These are phyloP conservation scores for Aspergillus panamensis DNA, from an alignment of 495 filamentous ascomycete genomes.

Conservation along the genomic window DNA sequence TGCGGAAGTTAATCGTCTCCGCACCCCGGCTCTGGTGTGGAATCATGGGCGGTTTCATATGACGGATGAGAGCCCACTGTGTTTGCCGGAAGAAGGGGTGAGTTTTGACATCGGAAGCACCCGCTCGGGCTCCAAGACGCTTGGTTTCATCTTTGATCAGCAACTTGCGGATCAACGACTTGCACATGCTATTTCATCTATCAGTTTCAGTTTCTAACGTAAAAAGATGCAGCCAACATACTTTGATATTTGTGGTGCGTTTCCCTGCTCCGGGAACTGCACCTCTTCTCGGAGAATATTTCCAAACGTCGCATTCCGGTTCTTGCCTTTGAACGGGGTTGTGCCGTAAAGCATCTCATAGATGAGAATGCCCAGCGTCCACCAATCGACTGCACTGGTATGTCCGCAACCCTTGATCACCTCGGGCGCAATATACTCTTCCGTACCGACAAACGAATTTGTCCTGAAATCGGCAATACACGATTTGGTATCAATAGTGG, in stretches of 20 bases:
- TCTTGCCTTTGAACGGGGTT: slow-evolving; percentile 99
- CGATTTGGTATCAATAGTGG: slow-evolving; percentile 96
- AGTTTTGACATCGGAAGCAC: slow-evolving; percentile 92
- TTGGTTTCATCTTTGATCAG: slow-evolving; percentile 97
- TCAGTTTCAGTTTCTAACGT: slow-evolving; percentile 1
- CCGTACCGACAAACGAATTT: slow-evolving; percentile 96
- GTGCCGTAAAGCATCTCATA: slow-evolving; percentile 99
- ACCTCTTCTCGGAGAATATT: slow-evolving; percentile 96
- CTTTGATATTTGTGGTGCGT: slow-evolving; percentile 84
- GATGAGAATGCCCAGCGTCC: slow-evolving; percentile 94
- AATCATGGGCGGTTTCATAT: slow-evolving; percentile 98
- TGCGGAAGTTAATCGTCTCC: slow-evolving; percentile 94
- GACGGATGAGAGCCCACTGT: slow-evolving; percentile 93
- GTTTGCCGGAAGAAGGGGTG: slow-evolving; percentile 96
- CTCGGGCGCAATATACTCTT: slow-evolving; percentile 98
- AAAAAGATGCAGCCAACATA: slow-evolving; percentile 42
- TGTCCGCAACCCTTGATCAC: slow-evolving; percentile 98
- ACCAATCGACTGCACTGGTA: slow-evolving; percentile 98
- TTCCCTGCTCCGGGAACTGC: slow-evolving; percentile 84
- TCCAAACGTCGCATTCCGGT: slow-evolving; percentile 94
- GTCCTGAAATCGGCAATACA: slow-evolving; percentile 98
- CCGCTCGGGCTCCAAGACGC: slow-evolving; percentile 88
- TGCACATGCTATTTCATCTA: slow-evolving; percentile 67
- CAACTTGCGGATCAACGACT: slow-evolving; percentile 92
- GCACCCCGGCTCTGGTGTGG: slow-evolving; percentile 87